phyloP scores from a whole-genome alignment of 192 early-diverging fungal species.

The Backusella australiensis region DNA sequence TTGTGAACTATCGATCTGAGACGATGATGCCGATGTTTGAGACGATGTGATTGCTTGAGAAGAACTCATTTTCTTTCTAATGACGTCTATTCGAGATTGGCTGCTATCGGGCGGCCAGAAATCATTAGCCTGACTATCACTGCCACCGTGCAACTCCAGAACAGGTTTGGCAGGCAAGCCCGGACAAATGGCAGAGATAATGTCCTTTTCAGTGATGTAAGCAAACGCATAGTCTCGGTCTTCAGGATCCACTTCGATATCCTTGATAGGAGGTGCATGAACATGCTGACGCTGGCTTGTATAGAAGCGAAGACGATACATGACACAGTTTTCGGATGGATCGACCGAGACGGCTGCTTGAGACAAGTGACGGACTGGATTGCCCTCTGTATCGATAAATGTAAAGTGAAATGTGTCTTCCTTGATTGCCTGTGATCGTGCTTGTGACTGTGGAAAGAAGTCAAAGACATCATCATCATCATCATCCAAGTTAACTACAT shows the following conservation, averaged over 20 bases:
- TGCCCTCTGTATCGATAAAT: conserved; percentile 11
- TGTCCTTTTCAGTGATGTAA: conserved; percentile 3
- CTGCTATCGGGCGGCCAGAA: neutral
- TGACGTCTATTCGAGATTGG: neutral
- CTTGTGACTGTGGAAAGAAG: neutral
- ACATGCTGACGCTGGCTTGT: neutral
- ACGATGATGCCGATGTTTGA: neutral
- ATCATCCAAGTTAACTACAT: neutral
- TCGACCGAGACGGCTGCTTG: conserved; percentile 18
- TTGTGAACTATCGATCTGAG: neutral
- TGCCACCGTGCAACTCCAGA: neutral
- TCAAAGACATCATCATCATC: neutral
- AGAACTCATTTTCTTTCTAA: neutral
- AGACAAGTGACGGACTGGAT: neutral
- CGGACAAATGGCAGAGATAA: neutral
- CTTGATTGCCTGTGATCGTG: neutral
- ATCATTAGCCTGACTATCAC: neutral
- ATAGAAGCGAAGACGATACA: conserved; percentile 1
- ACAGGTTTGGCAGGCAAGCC: neutral
- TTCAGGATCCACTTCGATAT: neutral
- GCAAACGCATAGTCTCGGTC: neutral
- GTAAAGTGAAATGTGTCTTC: conserved; percentile 14
- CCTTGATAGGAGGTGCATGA: neutral
- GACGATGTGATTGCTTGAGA: neutral
- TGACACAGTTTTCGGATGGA: neutral